Evolutionary conservation across 805 yeast species (phyloP), one percentile per base, ranked within the genome.

Genomic region (Lachancea nothofagi): DNA sequence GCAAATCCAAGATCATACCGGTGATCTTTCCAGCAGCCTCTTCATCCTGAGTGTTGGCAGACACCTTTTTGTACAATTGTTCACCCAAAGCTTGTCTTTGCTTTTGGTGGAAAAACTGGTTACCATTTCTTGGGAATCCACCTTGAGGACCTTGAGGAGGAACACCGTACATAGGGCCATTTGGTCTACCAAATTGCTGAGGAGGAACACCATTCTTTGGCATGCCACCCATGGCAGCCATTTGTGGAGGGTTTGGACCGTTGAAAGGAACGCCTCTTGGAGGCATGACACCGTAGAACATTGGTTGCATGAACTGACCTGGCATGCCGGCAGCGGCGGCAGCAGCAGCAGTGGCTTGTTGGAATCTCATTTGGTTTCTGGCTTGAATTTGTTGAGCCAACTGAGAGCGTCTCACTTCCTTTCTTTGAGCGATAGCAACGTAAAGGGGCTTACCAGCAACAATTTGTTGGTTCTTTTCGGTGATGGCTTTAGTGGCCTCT

Each of bases 11-110:
- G 74, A 93, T 79, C 97, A 93, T 93, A 74, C 97, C 97, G 52
- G 98, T 93, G 65, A 93, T 86, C 75, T 89, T 90, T 72, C 96
- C 96, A 53, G 97, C 97, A 60, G 95, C 87, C 70, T 88, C 96
- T 44, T 83, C 83, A 62, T 88, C 95, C 56, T 80, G 79, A 57
- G 89, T 86, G 71, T 83, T 83, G 52, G 88, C 79, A 51, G 82
- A 80, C 60, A 93, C 83, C 77, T 80, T 85, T 62, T 94, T 88
- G 77, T 90, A 93, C 62, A 93, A 76, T 64, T 88, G 95, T 77
- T 93, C 97, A 71, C 98, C 98, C 64, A 93, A 78, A 63, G 88
- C 77, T 78, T 95, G 90, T 86, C 90, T 90, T 75, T 88, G 96
- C 70, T 85, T 90, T 61, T 78, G 85, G 51, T 64, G 86, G 93